Base-by-base conservation (phyloP, 352 stramenopile species). In the Globisporangium mamillatum region DNA sequence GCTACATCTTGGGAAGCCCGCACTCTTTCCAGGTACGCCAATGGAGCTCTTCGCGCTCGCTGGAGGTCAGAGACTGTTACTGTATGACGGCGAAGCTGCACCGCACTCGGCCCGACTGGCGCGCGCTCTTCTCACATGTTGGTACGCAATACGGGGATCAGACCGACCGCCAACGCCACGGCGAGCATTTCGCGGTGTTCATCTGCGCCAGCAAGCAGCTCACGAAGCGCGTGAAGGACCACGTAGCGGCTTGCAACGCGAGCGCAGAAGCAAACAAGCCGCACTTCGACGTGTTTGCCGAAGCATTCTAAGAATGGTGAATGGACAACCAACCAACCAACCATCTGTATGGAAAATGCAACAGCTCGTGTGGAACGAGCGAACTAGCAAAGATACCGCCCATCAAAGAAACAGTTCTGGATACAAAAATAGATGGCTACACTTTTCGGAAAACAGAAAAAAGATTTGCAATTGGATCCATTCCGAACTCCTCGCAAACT, bases 281-380 rank as follows among this genome's bases (percentile, higher is more conserved):
- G 4, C 29, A 48, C 34, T 56, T 82, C 25, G 66, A 81, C 56
- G 72, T 69, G 29, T 81, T 72, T 58, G 64, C 75, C 2, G 75
- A 81, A 57, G 29, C 50, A 12, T 76, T 82, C 36, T 81, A 69
- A 75, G 27, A n/a, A 6, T 12, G 27, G 10, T 5, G 27, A 46
- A 44, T 9, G 12, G 6, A 2, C 9, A 32, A 32, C 29, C 29
- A 32, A 18, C 5, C 8, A 9, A 22, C 27, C n/a, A 14, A 10
- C 24, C 4, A 57, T 48, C 14, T 50, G 41, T 50, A n/a, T 22
- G 14, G 16, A 9, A n/a, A 52, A 2, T 52, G 44, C 1, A 22
- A 3, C 44, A 50, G 44, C 44, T 50, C 44, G 4, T 22, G 12
- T 50, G 44, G n/a, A 50, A 22, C 16, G 14, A 50, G 7, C 44